Conservation (phyloP, 1,284 basidiomycete species). For the Ceratobasidium sp. region DNA sequence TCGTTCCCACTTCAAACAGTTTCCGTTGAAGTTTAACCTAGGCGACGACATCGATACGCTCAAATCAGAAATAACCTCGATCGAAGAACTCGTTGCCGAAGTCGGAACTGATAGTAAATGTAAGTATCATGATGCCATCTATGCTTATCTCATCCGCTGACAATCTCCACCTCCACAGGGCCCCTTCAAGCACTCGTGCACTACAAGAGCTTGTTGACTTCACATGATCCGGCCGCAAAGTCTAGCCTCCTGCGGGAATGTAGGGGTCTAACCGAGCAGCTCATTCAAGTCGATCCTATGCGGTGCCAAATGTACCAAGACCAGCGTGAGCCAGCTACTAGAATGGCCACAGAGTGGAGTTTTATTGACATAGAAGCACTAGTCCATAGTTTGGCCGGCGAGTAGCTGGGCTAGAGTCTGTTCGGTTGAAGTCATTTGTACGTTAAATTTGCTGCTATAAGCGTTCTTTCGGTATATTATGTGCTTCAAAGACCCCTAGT, state of each 20-base stretch:
- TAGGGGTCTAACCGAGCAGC: neutral
- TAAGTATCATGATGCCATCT: slow-evolving; percentile 51
- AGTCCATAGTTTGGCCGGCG: too few species aligned
- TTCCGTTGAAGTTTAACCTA: slow-evolving; percentile 45
- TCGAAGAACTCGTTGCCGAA: slow-evolving; percentile 80
- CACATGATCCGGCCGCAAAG: slow-evolving; percentile 34
- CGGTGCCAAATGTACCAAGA: slow-evolving; percentile 7
- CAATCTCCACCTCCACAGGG: slow-evolving; percentile 60
- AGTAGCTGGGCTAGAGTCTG: too few species aligned
- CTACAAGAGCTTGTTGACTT: slow-evolving; percentile 65
- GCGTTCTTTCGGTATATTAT: neutral
- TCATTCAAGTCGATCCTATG: slow-evolving; percentile 9
- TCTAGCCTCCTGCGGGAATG: slow-evolving; percentile 2
- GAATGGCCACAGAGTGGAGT: too few species aligned
- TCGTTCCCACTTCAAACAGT: slow-evolving; percentile 11
- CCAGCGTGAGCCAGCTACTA: slow-evolving; percentile 6
- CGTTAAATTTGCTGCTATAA: too few species aligned
- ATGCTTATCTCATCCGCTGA: neutral
- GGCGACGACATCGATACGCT: slow-evolving; percentile 65
- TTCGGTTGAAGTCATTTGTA: too few species aligned
- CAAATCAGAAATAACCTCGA: slow-evolving; percentile 77
- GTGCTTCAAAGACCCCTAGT: too few species aligned
- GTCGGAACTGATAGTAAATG: slow-evolving; percentile 95
- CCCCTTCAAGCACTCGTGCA: slow-evolving; percentile 91
- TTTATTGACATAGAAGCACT: too few species aligned